Base-by-base conservation (phyloP, 768 basidiomycete species). In the Artomyces pyxidatus region DNA sequence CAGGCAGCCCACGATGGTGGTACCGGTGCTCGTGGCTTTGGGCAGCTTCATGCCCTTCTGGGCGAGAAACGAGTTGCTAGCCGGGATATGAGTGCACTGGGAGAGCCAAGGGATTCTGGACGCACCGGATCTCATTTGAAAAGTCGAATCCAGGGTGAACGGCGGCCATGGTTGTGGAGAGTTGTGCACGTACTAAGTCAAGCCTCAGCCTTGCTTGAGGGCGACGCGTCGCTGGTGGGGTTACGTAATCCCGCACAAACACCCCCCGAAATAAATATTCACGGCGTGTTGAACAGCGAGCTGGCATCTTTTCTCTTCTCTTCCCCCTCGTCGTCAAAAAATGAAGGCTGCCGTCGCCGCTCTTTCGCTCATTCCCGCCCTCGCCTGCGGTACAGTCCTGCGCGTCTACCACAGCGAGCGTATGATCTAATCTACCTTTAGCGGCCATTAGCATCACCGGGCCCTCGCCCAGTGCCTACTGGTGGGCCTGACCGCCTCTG, bases 1-100 rank as follows among this genome's bases (percentile, higher is more conserved):
- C 48, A 96, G 68, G 61, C 91, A 91, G 23, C 96, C 96, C 16
- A 99, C 96, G 72, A 99, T 98, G 42, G 95, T 99, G 4, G 95
- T 99, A 58, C 93, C 94, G 0, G 89, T 92, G 68, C 88, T 90
- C 12, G 89, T 91, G 3, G 88, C 89, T 63, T 83, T 89, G 45
- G 89, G 89, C 37, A 85, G 64, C 12, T 77, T 80, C 17, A 88
- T 60, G 29, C 89, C 89, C 58, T 83, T 85, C 42, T 77, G 74
- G 10, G 71, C 65, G 51, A 92, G 66, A 63, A 85, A 89, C 57
- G 75, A 73, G 62, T 92, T 92, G 51, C 89, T 89, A 42, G 3
- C 21, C 22, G 32, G 19, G 28, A 17, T 22, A 50, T 17, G 5
- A 25, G 19, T 35, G 37, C 29, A 21, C 17, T 12, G 14, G 14